phyloP scores from a whole-genome alignment of 768 basidiomycete species.

The Podaxis mareebaensis region DNA sequence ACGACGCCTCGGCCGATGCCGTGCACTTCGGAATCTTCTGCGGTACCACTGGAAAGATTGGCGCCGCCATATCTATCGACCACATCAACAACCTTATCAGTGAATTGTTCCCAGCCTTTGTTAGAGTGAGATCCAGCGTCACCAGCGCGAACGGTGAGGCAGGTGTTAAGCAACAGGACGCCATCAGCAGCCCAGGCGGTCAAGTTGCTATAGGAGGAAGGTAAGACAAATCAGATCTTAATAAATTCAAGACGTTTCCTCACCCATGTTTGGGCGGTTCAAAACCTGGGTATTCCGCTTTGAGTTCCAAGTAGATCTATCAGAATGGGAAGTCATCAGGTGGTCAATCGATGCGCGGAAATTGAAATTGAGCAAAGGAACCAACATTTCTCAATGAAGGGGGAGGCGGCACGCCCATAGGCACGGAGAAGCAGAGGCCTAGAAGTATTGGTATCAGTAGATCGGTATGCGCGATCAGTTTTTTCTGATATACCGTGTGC shows the following conservation, averaged over 20 bases:
- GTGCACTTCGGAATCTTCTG: slow-evolving; percentile 24
- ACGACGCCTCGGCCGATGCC: slow-evolving; percentile 68
- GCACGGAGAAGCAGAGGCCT: slow-evolving; percentile 93
- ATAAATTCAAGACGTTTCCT: slow-evolving; percentile 26
- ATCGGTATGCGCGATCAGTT: not conserved
- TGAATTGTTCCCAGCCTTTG: slow-evolving; percentile 92
- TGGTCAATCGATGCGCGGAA: slow-evolving; percentile 17
- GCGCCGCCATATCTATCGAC: slow-evolving; percentile 78
- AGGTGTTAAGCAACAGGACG: slow-evolving; percentile 91
- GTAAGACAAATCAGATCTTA: slow-evolving; percentile 11
- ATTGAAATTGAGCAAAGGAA: not conserved
- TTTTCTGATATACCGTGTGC: slow-evolving; percentile 66
- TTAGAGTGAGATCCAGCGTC: slow-evolving; percentile 79
- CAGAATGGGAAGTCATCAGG: slow-evolving; percentile 8
- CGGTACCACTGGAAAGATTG: slow-evolving; percentile 44
- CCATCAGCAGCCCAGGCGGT: slow-evolving; percentile 81
- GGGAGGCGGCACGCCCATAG: slow-evolving; percentile 68
- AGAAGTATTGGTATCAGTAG: slow-evolving; percentile 20
- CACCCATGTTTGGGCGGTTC: slow-evolving; percentile 82
- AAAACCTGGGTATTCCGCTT: slow-evolving; percentile 79
- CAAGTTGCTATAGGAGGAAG: slow-evolving; percentile 58
- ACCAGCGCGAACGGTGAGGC: slow-evolving; percentile 80
- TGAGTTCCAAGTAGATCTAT: slow-evolving; percentile 88
- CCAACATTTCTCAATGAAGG: slow-evolving; percentile 83
- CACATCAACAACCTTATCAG: slow-evolving; percentile 73